Evolutionary conservation across 371 early-diverging fungal species (phyloP).

Genomic region (Rhizopus microsporus): DNA sequence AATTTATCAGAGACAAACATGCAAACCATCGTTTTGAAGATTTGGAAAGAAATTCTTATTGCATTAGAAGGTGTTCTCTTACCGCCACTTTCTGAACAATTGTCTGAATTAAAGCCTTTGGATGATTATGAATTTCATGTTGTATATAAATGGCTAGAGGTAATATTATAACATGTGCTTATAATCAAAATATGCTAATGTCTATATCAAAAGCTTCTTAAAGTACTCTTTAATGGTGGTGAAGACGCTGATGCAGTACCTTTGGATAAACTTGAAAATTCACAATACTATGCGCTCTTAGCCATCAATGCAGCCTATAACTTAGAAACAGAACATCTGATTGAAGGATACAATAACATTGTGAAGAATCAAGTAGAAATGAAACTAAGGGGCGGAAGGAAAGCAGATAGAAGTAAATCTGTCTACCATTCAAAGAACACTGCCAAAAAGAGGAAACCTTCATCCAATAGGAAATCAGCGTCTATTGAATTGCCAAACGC

Average conservation of each 20-base stretch:
- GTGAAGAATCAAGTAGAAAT: constrained; percentile 45
- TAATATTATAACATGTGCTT: constrained; percentile 21
- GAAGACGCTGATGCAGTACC: constrained; percentile 83
- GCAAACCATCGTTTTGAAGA: constrained; percentile 74
- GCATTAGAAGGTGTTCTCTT: constrained; percentile 74
- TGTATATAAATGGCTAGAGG: constrained; percentile 74
- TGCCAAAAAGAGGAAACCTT: constrained; percentile 33
- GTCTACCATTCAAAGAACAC: constrained; percentile 47
- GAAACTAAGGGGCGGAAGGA: constrained; percentile 39
- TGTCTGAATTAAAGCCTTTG: constrained; percentile 62
- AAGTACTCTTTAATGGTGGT: constrained; percentile 86
- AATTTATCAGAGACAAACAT: constrained; percentile 80
- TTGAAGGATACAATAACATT: constrained; percentile 57
- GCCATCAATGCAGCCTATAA: constrained; percentile 66
- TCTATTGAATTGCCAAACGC: constrained; percentile 48
- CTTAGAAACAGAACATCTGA: constrained; percentile 59
- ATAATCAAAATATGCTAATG: not conserved
- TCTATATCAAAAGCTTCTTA: constrained; percentile 62
- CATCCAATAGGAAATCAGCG: constrained; percentile 17
- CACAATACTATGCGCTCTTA: constrained; percentile 71
- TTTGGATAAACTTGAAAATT: constrained; percentile 69
- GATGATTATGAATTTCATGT: constrained; percentile 73
- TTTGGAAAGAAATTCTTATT: constrained; percentile 86
- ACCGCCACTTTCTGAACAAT: constrained; percentile 77
- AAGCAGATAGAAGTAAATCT: constrained; percentile 44